Evolutionary conservation across 169 alveolate genomes (phyloP), one percentile per base, ranked within the genome.

Genomic region (Plasmodium gallinaceum): DNA sequence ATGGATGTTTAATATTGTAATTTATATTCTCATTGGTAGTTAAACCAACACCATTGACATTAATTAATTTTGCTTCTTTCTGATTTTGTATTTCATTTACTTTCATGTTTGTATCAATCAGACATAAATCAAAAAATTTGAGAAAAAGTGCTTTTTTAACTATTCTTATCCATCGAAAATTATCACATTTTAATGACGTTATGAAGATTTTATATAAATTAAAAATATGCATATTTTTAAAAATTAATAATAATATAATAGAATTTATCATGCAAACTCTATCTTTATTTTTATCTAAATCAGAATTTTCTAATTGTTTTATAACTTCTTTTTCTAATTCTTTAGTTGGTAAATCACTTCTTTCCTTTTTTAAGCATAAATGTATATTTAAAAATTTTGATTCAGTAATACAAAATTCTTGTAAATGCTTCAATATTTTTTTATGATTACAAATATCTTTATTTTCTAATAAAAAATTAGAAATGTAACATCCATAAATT

Each of bases 141-240:
- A 73, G 46, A 54, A 72, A 72, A 0, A 94, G 58, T 2, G 95
- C 75, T 37, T 92, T 92, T 16, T 92, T 92, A 2, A 94, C 78
- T 10, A 92, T 68, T 12, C 88, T 86, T 24, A 92, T 70, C 68
- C 91, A 90, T 24, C 96, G 22, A 66, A 90, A 94, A 54, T 94
- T 92, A 57, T 94, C 96, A 61, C 78, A 90, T 58, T 88, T 80
- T 45, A 94, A 64, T 0, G 93, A 88, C 4, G 85, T 85, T 10
- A 94, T 83, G 52, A 94, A 88, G 18, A 90, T 83, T 46, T 92
- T 92, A 80, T 94, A 94, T n/a, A 94, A 88, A 58, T 74, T 88
- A 78, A 71, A 66, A 32, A 94, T 86, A 46, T 92, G 88, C 65
- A 80, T 88, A 64, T 90, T 68, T 71, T 92, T 94, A 43, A 94